These are phyloP conservation scores for Hortiboletus flavorubellus DNA, from an alignment of 768 basidiomycete genomes.

Conservation along the genomic window DNA sequence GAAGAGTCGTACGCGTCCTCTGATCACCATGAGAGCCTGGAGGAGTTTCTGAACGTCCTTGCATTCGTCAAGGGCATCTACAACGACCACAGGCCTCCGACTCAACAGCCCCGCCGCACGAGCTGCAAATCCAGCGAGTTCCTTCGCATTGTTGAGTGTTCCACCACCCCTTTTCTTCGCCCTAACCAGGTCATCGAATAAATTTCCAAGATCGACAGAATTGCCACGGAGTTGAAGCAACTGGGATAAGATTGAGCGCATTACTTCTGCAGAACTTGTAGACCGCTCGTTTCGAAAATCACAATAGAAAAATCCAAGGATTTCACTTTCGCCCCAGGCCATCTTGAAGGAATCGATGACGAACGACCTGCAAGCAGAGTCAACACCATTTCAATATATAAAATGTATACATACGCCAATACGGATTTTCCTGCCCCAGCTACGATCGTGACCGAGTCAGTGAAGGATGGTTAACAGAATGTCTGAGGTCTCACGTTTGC, in stretches of 20 bases:
- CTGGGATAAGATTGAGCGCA: constrained; percentile 3
- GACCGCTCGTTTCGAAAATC: constrained; percentile 1
- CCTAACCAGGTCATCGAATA: background rate
- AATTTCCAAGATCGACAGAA: background rate
- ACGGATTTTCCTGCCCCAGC: constrained; percentile 9
- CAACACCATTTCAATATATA: background rate
- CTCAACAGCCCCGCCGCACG: background rate
- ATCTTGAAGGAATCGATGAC: background rate
- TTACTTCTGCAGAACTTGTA: background rate
- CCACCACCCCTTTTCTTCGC: background rate
- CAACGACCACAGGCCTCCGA: background rate
- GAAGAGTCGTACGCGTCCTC: background rate
- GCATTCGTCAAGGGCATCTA: constrained; percentile 10
- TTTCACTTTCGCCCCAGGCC: background rate
- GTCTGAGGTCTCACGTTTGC: background rate
- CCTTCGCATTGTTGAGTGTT: background rate
- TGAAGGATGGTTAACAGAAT: background rate
- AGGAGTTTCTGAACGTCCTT: background rate
- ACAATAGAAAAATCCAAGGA: background rate
- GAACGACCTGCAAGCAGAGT: background rate
- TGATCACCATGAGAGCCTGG: background rate
- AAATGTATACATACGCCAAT: background rate
- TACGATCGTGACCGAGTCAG: background rate
- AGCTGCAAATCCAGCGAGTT: background rate
- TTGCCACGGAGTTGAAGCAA: background rate